A percentile compares a stretch with the other conserved stretches of the same genome.
phyloP scores from a whole-genome alignment of 805 yeast genomes.

The Pichia gijzeniarum region DNA sequence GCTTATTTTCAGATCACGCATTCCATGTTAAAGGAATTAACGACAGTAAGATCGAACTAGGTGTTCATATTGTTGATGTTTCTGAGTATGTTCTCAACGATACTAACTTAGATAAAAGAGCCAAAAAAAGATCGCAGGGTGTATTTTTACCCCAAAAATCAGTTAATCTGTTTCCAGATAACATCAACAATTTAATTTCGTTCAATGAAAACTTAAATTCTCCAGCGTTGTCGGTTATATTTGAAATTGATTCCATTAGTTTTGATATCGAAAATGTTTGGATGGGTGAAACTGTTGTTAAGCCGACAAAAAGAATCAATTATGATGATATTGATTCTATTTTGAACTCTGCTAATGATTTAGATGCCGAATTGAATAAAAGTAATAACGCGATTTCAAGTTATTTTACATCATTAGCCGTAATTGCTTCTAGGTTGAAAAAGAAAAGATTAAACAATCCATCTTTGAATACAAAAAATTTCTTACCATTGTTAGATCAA shows the following conservation, averaged over 20 bases:
- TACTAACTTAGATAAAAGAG: constrained; percentile 75
- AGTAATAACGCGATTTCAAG: constrained; percentile 54
- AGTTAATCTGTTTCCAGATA: constrained; percentile 61
- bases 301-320: constrained; percentile 52
- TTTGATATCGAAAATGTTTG: constrained; percentile 70
- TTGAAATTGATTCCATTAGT: constrained; percentile 66
- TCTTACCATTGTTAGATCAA: constrained; percentile 65
- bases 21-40: constrained; percentile 64
- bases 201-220: constrained; percentile 54
- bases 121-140: constrained; percentile 83
- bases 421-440: constrained; percentile 63
- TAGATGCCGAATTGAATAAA: constrained; percentile 17
- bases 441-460: constrained; percentile 56
- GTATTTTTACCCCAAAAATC: constrained; percentile 79
- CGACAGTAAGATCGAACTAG: constrained; percentile 64
- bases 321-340: constrained; percentile 52
- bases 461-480: constrained; percentile 41
- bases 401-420: constrained; percentile 54
- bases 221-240: constrained; percentile 70
- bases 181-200: constrained; percentile 52
- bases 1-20: constrained; percentile 65
- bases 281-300: constrained; percentile 65
- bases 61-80: constrained; percentile 81
- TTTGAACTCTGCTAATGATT: constrained; percentile 25
- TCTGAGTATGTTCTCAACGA: constrained; percentile 67